phyloP scores from a whole-genome alignment of 2,329 filamentous ascomycete species.

The Neurospora sp. region DNA sequence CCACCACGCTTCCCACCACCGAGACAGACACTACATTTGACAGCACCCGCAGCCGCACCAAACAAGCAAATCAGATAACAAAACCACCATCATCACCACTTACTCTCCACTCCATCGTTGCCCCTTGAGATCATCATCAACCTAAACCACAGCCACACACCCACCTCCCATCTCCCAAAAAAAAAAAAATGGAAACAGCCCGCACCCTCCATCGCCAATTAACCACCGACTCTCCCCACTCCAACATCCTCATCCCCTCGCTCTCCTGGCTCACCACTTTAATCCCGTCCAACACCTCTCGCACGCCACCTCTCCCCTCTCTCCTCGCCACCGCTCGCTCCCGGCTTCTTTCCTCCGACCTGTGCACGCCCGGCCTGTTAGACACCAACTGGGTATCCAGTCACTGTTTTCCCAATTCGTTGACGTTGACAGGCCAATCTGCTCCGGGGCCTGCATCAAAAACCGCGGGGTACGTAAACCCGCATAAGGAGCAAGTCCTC shows the following conservation, averaged over 20 bases:
- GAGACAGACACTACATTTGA: too few species aligned
- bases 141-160: not conserved
- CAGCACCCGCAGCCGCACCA: not conserved
- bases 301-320: constrained; percentile 53
- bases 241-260: constrained; percentile 40
- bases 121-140: not conserved
- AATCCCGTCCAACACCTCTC: constrained; percentile 33
- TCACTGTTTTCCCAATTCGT: constrained; percentile 41
- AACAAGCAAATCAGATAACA: not conserved
- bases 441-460: not conserved
- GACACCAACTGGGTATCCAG: constrained; percentile 28
- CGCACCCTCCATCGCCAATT: constrained; percentile 31
- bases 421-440: not conserved
- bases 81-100: not conserved
- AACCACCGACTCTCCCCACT: constrained; percentile 36
- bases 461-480: not conserved
- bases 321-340: constrained; percentile 72
- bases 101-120: not conserved
- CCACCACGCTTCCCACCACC: too few species aligned
- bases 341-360: constrained; percentile 68
- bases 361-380: constrained; percentile 51
- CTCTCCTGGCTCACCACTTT: constrained; percentile 55
- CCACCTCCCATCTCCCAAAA: not conserved
- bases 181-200: not conserved
- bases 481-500: constrained; percentile 27